Conservation (phyloP, 2,329 filamentous ascomycete species). For the Talaromyces sp. region DNA sequence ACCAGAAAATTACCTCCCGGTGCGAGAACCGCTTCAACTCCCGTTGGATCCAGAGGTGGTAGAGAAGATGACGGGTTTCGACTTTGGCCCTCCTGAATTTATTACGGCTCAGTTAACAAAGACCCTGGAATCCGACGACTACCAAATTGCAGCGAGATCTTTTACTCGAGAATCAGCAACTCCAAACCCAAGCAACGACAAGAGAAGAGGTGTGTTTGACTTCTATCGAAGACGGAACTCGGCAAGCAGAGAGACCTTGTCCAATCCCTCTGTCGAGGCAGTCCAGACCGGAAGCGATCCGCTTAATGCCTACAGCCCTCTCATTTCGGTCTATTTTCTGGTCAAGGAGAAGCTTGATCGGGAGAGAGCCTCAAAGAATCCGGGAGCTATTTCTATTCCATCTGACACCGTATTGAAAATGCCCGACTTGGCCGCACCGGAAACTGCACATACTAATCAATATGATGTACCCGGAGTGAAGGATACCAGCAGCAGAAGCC, state of each 20-base stretch:
- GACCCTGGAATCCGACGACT: constrained; percentile 90
- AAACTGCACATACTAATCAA: constrained; percentile 84
- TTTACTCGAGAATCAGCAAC: constrained; percentile 64
- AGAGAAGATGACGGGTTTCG: constrained; percentile 94
- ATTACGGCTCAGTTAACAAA: constrained; percentile 79
- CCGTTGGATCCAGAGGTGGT: constrained; percentile 81
- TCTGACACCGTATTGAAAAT: constrained; percentile 58
- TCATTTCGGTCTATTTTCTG: constrained; percentile 91
- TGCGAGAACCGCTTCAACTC: constrained; percentile 76
- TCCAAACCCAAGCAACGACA: constrained; percentile 63
- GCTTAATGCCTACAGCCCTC: constrained; percentile 85
- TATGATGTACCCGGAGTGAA: constrained; percentile 90
- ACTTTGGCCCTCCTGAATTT: constrained; percentile 82
- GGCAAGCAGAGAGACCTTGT: constrained; percentile 80
- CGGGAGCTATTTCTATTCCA: constrained; percentile 56
- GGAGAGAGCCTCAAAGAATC: constrained; percentile 60
- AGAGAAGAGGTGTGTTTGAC: constrained; percentile 86
- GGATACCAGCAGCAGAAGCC: constrained; percentile 74
- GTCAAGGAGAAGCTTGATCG: constrained; percentile 92
- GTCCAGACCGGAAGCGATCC: constrained; percentile 80
- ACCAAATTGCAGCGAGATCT: constrained; percentile 75
- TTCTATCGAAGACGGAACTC: constrained; percentile 96
- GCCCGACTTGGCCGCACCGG: constrained; percentile 74
- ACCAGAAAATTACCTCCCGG: constrained; percentile 83
- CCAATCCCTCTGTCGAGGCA: constrained; percentile 78